Base-by-base conservation (phyloP, 805 yeast species). In the Yarrowia divulgata region DNA sequence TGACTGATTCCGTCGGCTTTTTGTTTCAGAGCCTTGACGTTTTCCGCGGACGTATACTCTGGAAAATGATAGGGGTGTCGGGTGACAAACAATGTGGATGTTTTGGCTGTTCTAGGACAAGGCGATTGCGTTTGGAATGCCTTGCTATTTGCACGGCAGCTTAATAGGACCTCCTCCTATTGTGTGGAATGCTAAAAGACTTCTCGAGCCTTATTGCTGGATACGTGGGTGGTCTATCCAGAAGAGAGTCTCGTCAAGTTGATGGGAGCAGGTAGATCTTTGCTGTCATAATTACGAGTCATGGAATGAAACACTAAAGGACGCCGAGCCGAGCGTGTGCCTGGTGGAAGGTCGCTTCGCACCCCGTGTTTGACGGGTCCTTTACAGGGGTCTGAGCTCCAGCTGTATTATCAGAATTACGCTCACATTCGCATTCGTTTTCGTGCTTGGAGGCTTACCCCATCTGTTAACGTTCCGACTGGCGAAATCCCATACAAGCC, bases 401-500 rank as follows among this genome's bases (percentile, higher is more conserved):
- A 16, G 43, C 43, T 40, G 18, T 16, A 40, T 43, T 23, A 2
- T 2, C 29, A 23, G 29, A 23, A 23, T 23, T 12, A 42, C 45
- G 23, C 18, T 16, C 5, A 5, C 45, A 16, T 18, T 29, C 34
- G 52, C 35, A 23, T 48, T 46, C n/a, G 50, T 46, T 46, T 19
- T 46, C 50, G 50, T 46, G n/a, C 13, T 43, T 18, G 23, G 49
- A 45, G 49, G 29, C 32, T 46, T 46, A 46, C 55, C 55, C 57
- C 42, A 32, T 34, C 42, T 34, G 57, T 34, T 50, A 50, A 52
- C 60, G 32, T 54, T 54, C 35, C 45, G 60, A 49, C 60, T 13
- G n/a, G 8, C 2, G 45, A 37, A 54, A 54, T 14, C 35, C 45
- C 45, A 54, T 54, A 54, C 18, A 39, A 54, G 60, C 60, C 60